Conservation (phyloP, 257 asterid species). For the Fraxinus cuspidata region DNA sequence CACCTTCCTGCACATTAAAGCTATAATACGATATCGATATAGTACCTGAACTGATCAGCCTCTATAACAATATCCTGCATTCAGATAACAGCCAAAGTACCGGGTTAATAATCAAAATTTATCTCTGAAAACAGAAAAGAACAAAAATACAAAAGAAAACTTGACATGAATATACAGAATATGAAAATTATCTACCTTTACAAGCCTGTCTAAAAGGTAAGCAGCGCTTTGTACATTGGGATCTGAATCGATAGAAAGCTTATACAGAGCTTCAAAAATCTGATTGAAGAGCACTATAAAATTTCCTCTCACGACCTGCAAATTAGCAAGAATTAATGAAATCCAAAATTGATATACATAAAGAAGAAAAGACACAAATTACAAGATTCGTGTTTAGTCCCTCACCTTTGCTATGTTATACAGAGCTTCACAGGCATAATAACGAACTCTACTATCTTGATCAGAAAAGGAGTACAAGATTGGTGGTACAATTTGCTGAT, state of each 20-base stretch:
- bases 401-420: conserved; percentile 99
- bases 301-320: conserved; percentile 98
- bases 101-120: conserved; percentile 18
- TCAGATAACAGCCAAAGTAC: conserved; percentile 11
- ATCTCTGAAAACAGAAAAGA: conserved; percentile 9
- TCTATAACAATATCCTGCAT: conserved; percentile 96
- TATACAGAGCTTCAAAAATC: conserved; percentile 88
- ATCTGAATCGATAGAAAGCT: conserved; percentile 97
- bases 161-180: background rate
- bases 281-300: conserved; percentile 93
- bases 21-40: background rate
- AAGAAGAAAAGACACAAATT: conserved; percentile 6
- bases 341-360: conserved; percentile 19
- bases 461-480: conserved; percentile 86
- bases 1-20: conserved; percentile 69
- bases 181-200: conserved; percentile 53
- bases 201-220: conserved; percentile 94
- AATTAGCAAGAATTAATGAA: conserved; percentile 27
- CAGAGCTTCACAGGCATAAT: conserved; percentile 97
- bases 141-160: background rate
- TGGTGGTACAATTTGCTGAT: conserved; percentile 94
- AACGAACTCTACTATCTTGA: conserved; percentile 97
- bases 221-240: conserved; percentile 99
- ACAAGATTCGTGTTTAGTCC: conserved; percentile 4
- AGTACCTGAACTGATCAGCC: conserved; percentile 95